Evolutionary conservation across 768 basidiomycete species (phyloP).

Genomic region (Pleurotus ostreatus): DNA sequence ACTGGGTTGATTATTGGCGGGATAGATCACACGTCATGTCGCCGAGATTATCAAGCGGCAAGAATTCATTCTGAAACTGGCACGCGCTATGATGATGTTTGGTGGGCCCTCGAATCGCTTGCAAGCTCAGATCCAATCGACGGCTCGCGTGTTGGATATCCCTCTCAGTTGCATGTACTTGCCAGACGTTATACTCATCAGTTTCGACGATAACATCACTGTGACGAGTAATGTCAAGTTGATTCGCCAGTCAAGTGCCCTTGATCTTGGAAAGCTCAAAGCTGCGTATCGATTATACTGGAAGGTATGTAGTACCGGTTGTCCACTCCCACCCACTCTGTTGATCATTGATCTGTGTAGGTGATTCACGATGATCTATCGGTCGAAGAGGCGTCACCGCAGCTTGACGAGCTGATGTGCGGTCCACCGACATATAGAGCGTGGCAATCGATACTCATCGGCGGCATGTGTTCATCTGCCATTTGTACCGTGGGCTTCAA

Average conservation of each 20-base stretch:
- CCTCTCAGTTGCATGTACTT: constrained; percentile 67
- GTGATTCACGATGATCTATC: constrained; percentile 83
- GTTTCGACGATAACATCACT: constrained; percentile 77
- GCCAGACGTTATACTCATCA: constrained; percentile 73
- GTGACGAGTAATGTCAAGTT: constrained; percentile 81
- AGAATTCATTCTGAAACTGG: constrained; percentile 81
- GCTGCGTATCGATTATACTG: constrained; percentile 72
- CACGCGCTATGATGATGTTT: constrained; percentile 87
- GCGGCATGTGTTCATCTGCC: constrained; percentile 71
- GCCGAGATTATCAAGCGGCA: constrained; percentile 79
- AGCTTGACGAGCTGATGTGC: constrained; percentile 73
- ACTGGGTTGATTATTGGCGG: not conserved
- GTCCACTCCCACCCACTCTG: not conserved
- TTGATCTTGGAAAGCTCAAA: constrained; percentile 76
- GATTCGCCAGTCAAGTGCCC: constrained; percentile 63
- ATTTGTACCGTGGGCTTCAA: constrained; percentile 73
- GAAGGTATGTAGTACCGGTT: constrained; percentile 39
- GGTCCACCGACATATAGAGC: constrained; percentile 55
- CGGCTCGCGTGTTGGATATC: constrained; percentile 75
- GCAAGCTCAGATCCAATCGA: constrained; percentile 76
- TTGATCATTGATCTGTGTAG: constrained; percentile 22
- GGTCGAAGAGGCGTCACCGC: constrained; percentile 66
- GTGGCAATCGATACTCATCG: constrained; percentile 63
- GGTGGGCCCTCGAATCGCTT: constrained; percentile 82
- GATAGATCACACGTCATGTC: constrained; percentile 76